Conservation (phyloP, 768 basidiomycete species). For the Trametes punicea region DNA sequence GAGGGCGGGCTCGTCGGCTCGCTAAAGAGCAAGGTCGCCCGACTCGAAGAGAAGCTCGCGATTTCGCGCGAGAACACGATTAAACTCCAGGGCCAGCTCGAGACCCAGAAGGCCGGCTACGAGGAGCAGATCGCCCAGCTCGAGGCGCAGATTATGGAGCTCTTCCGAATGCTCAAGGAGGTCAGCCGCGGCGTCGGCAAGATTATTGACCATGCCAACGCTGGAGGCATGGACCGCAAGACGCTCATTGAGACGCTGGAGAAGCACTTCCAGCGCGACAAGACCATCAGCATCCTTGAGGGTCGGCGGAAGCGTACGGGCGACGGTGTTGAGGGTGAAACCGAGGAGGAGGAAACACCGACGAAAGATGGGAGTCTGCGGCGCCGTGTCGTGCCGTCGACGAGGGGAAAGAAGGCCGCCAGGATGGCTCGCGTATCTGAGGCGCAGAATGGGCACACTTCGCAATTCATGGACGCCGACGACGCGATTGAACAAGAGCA, state of each 20-base stretch:
- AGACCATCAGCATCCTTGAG: slow-evolving; percentile 84
- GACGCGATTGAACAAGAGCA: slow-evolving; percentile 80
- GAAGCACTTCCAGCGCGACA: slow-evolving; percentile 76
- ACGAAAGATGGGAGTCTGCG: slow-evolving; percentile 52
- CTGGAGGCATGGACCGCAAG: slow-evolving; percentile 70
- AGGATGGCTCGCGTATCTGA: slow-evolving; percentile 39
- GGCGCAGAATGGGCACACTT: slow-evolving; percentile 49
- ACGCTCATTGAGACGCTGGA: slow-evolving; percentile 77
- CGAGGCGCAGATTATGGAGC: slow-evolving; percentile 88
- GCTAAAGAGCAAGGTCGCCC: slow-evolving; percentile 66
- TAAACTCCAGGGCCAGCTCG: slow-evolving; percentile 73
- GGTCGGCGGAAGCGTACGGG: slow-evolving; percentile 47
- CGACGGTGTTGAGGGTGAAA: slow-evolving; percentile 34
- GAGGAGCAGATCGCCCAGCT: slow-evolving; percentile 86
- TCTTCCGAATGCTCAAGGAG: slow-evolving; percentile 92
- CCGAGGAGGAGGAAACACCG: slow-evolving; percentile 54
- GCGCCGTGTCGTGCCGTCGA: slow-evolving; percentile 30
- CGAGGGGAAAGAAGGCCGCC: slow-evolving; percentile 31
- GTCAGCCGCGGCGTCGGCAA: slow-evolving; percentile 73
- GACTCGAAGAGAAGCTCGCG: slow-evolving; percentile 73
- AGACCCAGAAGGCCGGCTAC: slow-evolving; percentile 72
- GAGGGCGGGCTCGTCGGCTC: slow-evolving; percentile 81
- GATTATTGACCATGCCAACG: slow-evolving; percentile 54
- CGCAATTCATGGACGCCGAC: slow-evolving; percentile 90
- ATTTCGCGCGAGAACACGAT: slow-evolving; percentile 77